Conservation (phyloP, 495 filamentous ascomycete genomes). For the Trichocladium uniseriatum region DNA sequence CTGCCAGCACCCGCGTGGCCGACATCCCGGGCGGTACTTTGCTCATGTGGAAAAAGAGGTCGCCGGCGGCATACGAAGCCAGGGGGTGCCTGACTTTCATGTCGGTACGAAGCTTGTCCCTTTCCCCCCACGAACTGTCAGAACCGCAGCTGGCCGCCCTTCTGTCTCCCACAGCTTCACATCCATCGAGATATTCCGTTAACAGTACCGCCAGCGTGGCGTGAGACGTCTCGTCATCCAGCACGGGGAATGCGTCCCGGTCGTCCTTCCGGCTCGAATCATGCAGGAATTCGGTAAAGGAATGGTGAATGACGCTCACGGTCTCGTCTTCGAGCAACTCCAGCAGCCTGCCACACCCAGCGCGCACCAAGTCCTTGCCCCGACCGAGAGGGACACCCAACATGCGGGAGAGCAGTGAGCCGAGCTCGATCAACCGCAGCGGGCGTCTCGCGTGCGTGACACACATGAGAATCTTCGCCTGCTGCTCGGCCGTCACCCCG, state of each 20-base stretch:
- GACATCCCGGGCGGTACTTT: neutral
- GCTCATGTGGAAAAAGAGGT: slow-evolving; percentile 10
- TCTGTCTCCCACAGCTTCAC: neutral
- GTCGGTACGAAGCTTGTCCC: neutral
- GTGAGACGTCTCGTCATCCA: neutral
- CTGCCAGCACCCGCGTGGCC: neutral
- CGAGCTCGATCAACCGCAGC: slow-evolving; percentile 41
- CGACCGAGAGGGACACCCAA: neutral
- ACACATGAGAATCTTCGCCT: slow-evolving; percentile 34
- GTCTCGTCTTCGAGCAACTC: slow-evolving; percentile 41
- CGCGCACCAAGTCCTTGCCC: slow-evolving; percentile 6
- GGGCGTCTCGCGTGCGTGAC: slow-evolving; percentile 40
- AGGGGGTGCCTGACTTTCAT: slow-evolving; percentile 4
- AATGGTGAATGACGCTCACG: slow-evolving; percentile 42
- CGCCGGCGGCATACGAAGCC: slow-evolving; percentile 10
- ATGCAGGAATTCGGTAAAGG: slow-evolving; percentile 44
- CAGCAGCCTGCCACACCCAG: slow-evolving; percentile 36
- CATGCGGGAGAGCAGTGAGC: slow-evolving; percentile 24
- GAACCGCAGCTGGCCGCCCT: neutral
- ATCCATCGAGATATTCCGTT: slow-evolving; percentile 1
- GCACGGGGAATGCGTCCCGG: neutral
- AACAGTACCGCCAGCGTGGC: slow-evolving; percentile 1
- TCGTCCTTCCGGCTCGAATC: slow-evolving; percentile 11
- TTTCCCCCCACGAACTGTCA: neutral
- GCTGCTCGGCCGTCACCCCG: slow-evolving; percentile 28